Conservation (phyloP, 2,329 filamentous ascomycete genomes). For the Sarocladium kiliense region DNA sequence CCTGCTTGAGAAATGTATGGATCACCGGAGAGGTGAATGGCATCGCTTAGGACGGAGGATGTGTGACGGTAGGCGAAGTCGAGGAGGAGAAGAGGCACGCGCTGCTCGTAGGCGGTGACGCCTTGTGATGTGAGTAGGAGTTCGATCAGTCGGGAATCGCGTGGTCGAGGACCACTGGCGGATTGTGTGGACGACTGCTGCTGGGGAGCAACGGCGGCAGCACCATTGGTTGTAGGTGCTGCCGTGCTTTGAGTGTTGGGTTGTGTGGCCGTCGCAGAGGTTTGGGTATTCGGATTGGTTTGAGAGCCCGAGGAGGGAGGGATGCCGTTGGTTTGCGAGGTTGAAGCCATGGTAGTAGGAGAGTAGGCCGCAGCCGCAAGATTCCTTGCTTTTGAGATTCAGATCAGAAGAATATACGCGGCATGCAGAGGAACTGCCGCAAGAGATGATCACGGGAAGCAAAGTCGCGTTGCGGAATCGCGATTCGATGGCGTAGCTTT, state of each 20-base stretch:
- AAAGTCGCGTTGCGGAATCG: too few relatives aligned
- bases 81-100: constrained; percentile 75
- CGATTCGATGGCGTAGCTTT: too few relatives aligned
- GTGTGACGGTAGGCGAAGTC: constrained; percentile 86
- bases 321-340: constrained; percentile 51
- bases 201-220: constrained; percentile 15
- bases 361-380: not conserved
- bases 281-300: constrained; percentile 30
- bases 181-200: constrained; percentile 25
- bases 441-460: not conserved
- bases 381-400: not conserved
- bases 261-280: constrained; percentile 33
- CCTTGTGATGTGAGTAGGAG: constrained; percentile 74
- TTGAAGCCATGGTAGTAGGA: constrained; percentile 25
- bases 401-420: too few relatives aligned
- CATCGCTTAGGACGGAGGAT: constrained; percentile 64
- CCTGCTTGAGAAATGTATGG: constrained; percentile 59
- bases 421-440: too few relatives aligned
- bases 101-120: constrained; percentile 74
- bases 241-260: constrained; percentile 29
- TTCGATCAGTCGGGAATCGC: constrained; percentile 75
- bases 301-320: constrained; percentile 34
- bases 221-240: constrained; percentile 14
- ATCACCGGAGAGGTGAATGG: constrained; percentile 62
- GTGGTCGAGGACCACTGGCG: constrained; percentile 53